These are phyloP conservation scores for Fusarium torreyae DNA, from an alignment of 2,329 filamentous ascomycete genomes.

Conservation along the genomic window DNA sequence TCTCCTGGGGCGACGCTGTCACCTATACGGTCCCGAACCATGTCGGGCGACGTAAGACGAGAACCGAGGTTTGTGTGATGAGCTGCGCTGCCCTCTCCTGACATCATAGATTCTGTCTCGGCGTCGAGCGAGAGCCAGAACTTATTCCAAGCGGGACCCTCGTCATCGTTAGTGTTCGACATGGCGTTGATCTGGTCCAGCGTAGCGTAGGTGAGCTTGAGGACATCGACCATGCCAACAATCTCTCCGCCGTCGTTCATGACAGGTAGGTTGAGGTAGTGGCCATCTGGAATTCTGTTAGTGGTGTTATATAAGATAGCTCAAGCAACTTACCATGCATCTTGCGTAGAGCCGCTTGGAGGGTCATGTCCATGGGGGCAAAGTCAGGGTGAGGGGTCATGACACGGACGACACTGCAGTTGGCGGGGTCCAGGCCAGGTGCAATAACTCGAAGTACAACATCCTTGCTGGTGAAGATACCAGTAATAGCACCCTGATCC, in stretches of 20 bases:
- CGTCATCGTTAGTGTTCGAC: slow-evolving; percentile 82
- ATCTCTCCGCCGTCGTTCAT: slow-evolving; percentile 99
- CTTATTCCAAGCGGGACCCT: slow-evolving; percentile 99
- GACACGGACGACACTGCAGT: slow-evolving; percentile 96
- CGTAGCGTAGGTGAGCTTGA: slow-evolving; percentile 98
- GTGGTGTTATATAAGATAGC: not conserved
- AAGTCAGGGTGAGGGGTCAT: slow-evolving; percentile 99
- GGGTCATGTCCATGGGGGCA: slow-evolving; percentile 98
- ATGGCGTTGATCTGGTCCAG: slow-evolving; percentile 98
- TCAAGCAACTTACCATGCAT: slow-evolving; percentile 85
- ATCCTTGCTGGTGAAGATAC: slow-evolving; percentile 99
- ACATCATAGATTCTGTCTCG: slow-evolving; percentile 96
- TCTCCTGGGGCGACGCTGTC: slow-evolving; percentile 94
- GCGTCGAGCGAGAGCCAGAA: slow-evolving; percentile 98
- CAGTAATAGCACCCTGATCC: slow-evolving; percentile 96
- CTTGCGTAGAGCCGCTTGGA: slow-evolving; percentile 96
- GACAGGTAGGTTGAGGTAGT: slow-evolving; percentile 97
- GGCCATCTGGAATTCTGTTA: slow-evolving; percentile 78
- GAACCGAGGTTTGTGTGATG: slow-evolving; percentile 75
- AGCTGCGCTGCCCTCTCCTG: slow-evolving; percentile 87
- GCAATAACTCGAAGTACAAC: slow-evolving; percentile 98
- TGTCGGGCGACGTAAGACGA: slow-evolving; percentile 85
- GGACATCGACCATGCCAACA: slow-evolving; percentile 98
- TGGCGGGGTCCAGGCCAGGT: slow-evolving; percentile 91
- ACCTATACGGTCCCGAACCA: slow-evolving; percentile 76